Base-by-base conservation (phyloP, 1,139 yeast species). In the Taphrina communis region DNA sequence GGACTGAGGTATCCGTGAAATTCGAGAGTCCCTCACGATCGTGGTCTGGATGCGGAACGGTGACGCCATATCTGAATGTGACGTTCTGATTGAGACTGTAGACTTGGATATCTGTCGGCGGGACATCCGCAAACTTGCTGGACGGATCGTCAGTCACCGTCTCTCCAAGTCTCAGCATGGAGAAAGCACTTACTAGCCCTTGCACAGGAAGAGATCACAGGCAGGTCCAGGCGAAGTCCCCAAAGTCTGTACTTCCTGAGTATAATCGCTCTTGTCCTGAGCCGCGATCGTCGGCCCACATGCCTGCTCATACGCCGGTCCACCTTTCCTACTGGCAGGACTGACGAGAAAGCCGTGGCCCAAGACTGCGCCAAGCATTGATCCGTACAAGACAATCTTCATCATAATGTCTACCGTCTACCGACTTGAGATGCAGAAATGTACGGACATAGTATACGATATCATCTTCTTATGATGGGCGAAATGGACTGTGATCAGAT, bases 341-440 rank as follows among this genome's bases (percentile, higher is more conserved):
- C 44, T 53, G 42, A 53, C 58, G 9, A 53, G 58, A 12, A 36
- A 53, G 25, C 58, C 58, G 25, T 53, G 58, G 12, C 58, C 58
- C 8, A 53, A 19, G 19, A 53, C 58, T 17, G 25, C 42, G 8
- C 42, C 58, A 12, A 53, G 9, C 53, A 50, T 50, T 21, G 53
- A 19, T 11, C 36, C 36, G 36, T 50, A 50, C n/a, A 50, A 11
- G 12, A 50, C 11, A 11, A 21, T 21, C n/a, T 50, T 17, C 53
- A 50, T 50, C 17, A 44, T 19, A 12, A n/a, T 44, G 12, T 8
- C 19, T 44, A 19, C 25, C 6, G 3, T 2, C 3, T 39, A 9
- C 4, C 31, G 4, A 25, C 31, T 2, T 2, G 4, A 25, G 31
- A 25, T 25, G 31, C 31, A 25, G 31, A 25, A 4, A 39, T 2